Base-by-base conservation (phyloP, 1,139 yeast genomes). In the Diutina scorzettiae region DNA sequence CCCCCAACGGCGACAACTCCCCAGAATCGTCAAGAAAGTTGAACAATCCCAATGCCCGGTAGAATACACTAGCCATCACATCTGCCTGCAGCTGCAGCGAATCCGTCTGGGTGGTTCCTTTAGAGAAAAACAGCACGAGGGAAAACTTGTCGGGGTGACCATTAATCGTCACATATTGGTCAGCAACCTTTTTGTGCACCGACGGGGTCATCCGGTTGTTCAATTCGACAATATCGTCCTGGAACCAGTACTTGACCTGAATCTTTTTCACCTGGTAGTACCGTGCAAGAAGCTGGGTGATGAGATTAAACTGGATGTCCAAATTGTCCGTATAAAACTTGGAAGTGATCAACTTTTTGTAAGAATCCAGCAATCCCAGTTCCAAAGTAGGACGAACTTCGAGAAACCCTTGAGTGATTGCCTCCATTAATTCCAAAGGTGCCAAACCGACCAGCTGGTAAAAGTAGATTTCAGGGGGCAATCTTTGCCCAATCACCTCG, bases 381-480 rank as follows among this genome's bases (percentile, higher is more conserved):
- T 83, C 95, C 32, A 81, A 57, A 0, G 94, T 86, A 12, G 85
- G 74, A 47, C 80, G 70, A 48, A 86, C 82, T 20, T 71, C 62
- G 46, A 76, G 70, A 32, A 65, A 64, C 2, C 91, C 93, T 44
- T 75, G 76, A 0, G 84, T 70, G 19, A 87, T 67, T 0, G 86
- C 75, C 48, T 82, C 84, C 42, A 83, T 66, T 33, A 84, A 57
- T 46, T 76, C 78, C 6, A 83, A 67, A 6, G 82, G 76, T 21
- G 82, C 64, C 36, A 89, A 57, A 1, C 97, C 98, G 43, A 82
- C 61, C 0, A 94, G 80, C 53, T 79, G 77, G 59, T 87, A 91
- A 55, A 81, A 86, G 55, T 78, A 81, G 40, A 83, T 68, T 60
- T 89, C 97, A 41, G 87, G 84, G 1, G 97, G 95, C 43, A 91